Evolutionary conservation across 2,329 filamentous ascomycete genomes (phyloP), one percentile per base, ranked within the genome.

Genomic region (Rutstroemia sp.): DNA sequence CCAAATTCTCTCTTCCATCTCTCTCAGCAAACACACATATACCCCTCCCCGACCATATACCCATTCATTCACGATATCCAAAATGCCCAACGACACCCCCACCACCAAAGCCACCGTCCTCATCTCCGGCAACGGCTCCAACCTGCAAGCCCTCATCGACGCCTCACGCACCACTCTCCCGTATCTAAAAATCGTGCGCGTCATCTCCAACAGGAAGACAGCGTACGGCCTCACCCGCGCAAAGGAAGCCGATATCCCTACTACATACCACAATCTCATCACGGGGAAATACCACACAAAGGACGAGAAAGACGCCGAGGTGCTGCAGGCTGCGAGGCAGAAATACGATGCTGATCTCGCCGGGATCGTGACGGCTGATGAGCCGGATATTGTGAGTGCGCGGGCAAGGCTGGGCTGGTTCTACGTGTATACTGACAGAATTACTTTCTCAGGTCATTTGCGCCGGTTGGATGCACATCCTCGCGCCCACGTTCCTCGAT

Each of bases 391-490:
- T 10, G 53, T 88, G 51, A 42, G 45, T 41, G 8, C 27, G 8
- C 25, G 4, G 2, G 9, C 10, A 12, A 19, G 19, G 8, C 5
- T 12, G 21, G 12, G 10, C 10, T 12, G 12, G 10, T n/a, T n/a
- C n/a, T n/a, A 12, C 30, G 4, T 9, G 30, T 34, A 34, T 34
- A 14, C 21, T 54, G 34, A 54, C 23, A n/a, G 21, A 10, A 30
- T 4, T 30, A 30, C 7, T 30, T 19, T 19, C 14, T 18, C 3
- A 54, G 52, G 80, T 88, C 12, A 80, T 87, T 23, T 88, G 85
- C 68, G 66, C 82, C 2, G 86, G 86, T 12, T 88, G 83, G 73
- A 87, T 88, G 85, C 82, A 88, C 70, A 83, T 89, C 52, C 71
- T 89, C 18, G 80, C 82, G 0, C 74, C 77, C 1, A 72, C 74